Percentiles rank a stretch among this genome's conserved stretches.
Conservation (phyloP, 768 basidiomycete species). For the Mycena vulgaris region DNA sequence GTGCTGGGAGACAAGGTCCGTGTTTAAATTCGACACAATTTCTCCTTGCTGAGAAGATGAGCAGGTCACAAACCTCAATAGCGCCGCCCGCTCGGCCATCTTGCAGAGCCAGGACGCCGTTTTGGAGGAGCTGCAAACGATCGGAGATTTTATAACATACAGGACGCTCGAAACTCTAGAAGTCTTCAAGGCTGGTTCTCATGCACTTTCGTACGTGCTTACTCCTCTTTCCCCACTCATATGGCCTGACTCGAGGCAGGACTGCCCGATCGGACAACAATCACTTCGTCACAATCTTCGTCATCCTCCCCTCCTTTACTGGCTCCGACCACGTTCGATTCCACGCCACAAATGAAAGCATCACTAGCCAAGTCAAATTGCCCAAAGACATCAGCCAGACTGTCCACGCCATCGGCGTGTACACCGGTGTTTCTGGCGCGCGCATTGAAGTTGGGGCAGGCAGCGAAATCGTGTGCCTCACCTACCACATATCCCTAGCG, state of each 20-base stretch:
- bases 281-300: constrained; percentile 12
- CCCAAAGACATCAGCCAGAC: constrained; percentile 5
- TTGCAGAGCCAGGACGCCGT: not conserved
- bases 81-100: not conserved
- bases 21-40: not conserved
- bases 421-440: constrained; percentile 11
- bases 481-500: constrained; percentile 2
- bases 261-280: not conserved
- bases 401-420: constrained; percentile 3
- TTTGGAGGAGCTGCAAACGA: not conserved
- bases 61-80: not conserved
- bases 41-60: not conserved
- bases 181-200: constrained; percentile 5
- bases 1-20: not conserved
- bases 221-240: too few species aligned
- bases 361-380: not conserved
- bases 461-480: constrained; percentile 4
- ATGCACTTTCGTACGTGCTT: constrained; percentile 10
- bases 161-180: not conserved
- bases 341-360: not conserved
- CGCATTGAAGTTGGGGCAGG: not conserved
- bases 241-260: not conserved
- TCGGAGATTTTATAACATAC: fast-evolving
- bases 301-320: constrained; percentile 5
- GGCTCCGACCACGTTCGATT: not conserved